Base-by-base conservation (phyloP, 768 basidiomycete species). In the Russula griseocarnosa region DNA sequence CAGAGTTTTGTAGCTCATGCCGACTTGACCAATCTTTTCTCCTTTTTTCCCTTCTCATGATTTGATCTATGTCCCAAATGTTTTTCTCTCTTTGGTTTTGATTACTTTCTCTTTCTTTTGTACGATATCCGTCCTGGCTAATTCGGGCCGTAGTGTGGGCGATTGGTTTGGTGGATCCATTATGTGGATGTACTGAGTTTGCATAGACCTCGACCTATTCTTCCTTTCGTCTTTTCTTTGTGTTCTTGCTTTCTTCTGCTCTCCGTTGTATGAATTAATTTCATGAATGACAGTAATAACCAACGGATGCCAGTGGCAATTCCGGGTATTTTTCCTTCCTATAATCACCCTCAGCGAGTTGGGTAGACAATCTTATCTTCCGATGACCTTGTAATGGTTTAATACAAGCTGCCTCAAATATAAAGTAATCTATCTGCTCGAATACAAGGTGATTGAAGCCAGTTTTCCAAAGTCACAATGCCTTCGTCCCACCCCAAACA, bases 1-100 rank as follows among this genome's bases (percentile, higher is more conserved):
- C 50, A 52, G 63, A 52, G 64, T 61, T 61, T 24, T 61, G 64
- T 65, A 65, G 64, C 64, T 61, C 51, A 49, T 65, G 55, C 47
- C 50, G 55, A 61, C 64, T 40, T 56, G 56, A 53, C 14, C 22
- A 42, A 30, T 51, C 40, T 32, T 36, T 44, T 26, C 46, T 40
- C 3, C n/a, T 22, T 10, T 22, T 22, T 6, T 60, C 16, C 34
- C 30, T 34, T 52, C 54, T 65, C 55, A 65, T 56, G 64, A 60
- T 49, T 40, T 51, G 63, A 8, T 22, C 22, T 38, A 40, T 51
- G 58, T 58, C 36, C 46, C 59, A 56, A 38, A 61, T 56, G 47
- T 51, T 28, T 24, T 60, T 51, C 42, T 55, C 7, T 36, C 14
- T 46, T 46, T 47, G 36, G 16, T 61, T 61, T 65, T 62, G 56